Evolutionary conservation across 1,284 basidiomycete species (phyloP).

Genomic region (Cutaneotrichosporon sp.): DNA sequence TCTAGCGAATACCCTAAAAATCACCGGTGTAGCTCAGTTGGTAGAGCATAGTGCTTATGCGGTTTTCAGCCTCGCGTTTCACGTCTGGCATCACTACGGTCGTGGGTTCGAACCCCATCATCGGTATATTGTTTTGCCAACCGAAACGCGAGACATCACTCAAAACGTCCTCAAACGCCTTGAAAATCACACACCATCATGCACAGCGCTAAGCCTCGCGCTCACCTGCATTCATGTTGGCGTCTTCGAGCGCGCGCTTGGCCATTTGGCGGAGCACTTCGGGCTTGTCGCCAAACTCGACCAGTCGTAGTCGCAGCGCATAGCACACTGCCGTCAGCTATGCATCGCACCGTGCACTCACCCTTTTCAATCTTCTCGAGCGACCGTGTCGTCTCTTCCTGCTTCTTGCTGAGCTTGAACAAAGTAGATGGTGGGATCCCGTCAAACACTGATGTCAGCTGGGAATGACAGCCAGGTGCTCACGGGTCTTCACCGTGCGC

Average conservation of each 20-base stretch:
- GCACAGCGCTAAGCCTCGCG: no score
- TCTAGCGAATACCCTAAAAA: no score
- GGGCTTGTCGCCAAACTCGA: slow-evolving; percentile 47
- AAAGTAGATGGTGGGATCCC: slow-evolving; percentile 29
- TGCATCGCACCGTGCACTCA: slow-evolving; percentile 43
- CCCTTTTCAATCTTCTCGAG: slow-evolving; percentile 92
- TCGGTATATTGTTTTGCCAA: no score
- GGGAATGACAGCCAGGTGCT: neutral
- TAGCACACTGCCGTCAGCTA: slow-evolving; percentile 40
- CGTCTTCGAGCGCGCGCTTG: slow-evolving; percentile 45
- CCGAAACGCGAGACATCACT: neutral
- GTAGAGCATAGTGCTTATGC: no score
- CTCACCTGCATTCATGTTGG: slow-evolving; percentile 15
- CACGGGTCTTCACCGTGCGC: slow-evolving; percentile 61
- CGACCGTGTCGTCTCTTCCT: slow-evolving; percentile 74
- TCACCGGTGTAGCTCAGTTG: no score
- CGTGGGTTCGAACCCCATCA: no score
- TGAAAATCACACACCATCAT: neutral
- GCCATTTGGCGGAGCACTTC: slow-evolving; percentile 45
- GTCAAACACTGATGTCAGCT: slow-evolving; percentile 31
- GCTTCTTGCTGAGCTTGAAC: slow-evolving; percentile 71
- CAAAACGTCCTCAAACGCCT: neutral
- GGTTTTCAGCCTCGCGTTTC: no score
- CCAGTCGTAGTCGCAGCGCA: slow-evolving; percentile 40
- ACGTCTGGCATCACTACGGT: no score